These are phyloP conservation scores for Adenanthera pavonina DNA, from an alignment of 306 rosid genomes.

Conservation along the genomic window DNA sequence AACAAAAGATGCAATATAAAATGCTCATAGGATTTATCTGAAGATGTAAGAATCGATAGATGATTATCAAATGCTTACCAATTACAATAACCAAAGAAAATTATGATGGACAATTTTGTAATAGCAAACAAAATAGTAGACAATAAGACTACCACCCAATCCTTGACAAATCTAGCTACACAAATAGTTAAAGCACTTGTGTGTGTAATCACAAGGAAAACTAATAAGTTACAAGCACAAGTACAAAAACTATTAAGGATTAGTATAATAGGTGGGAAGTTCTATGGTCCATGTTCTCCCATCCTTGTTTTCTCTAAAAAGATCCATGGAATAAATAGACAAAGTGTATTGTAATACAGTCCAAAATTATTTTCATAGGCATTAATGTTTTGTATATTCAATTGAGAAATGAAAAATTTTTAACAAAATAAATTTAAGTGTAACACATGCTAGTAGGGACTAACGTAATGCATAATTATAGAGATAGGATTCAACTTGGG, in stretches of 20 bases:
- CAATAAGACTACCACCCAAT: slow-evolving; percentile 95
- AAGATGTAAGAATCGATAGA: slow-evolving; percentile 18
- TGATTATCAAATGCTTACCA: slow-evolving; percentile 62
- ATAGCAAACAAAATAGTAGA: slow-evolving; percentile 94
- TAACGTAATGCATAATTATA: slow-evolving; percentile 85
- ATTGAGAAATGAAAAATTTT: slow-evolving; percentile 10
- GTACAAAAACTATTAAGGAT: slow-evolving; percentile 89
- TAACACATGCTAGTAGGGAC: slow-evolving; percentile 89
- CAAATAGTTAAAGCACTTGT: slow-evolving; percentile 99
- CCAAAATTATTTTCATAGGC: slow-evolving; percentile 30
- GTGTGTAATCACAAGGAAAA: slow-evolving; percentile 95
- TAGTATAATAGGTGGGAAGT: slow-evolving; percentile 77
- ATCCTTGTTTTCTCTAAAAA: slow-evolving; percentile 90
- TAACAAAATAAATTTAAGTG: slow-evolving; percentile 17
- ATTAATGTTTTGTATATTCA: slow-evolving; percentile 17
- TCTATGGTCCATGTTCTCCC: slow-evolving; percentile 83
- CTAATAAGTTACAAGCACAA: slow-evolving; percentile 93
- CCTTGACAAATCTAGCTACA: slow-evolving; percentile 98
- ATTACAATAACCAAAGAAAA: slow-evolving; percentile 87
- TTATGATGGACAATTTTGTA: slow-evolving; percentile 86
- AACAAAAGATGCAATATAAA: slow-evolving; percentile 22
- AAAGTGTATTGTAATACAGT: slow-evolving; percentile 78
- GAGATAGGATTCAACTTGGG: slow-evolving; percentile 91
- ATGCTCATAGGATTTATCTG: background rate
- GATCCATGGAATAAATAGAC: slow-evolving; percentile 93